These are phyloP conservation scores for Aspergillus panamensis DNA, from an alignment of 495 filamentous ascomycete genomes.

Conservation along the genomic window DNA sequence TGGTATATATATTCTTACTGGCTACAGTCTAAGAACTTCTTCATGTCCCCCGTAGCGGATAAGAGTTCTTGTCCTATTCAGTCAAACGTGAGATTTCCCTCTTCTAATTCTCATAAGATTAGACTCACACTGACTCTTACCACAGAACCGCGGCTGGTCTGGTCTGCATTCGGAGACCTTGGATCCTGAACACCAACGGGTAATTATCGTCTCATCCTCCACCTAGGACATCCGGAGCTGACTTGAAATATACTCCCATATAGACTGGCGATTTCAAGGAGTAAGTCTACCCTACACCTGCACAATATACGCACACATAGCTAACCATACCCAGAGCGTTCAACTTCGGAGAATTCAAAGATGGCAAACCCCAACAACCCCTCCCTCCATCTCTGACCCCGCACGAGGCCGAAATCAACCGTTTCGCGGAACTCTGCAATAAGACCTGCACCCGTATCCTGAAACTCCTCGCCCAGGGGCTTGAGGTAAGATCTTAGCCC, in stretches of 20 bases:
- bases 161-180: slow-evolving; percentile 85
- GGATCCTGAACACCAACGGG: slow-evolving; percentile 78
- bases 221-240: not conserved
- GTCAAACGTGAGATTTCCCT: slow-evolving; percentile 49
- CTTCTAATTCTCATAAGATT: not conserved
- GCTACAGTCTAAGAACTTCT: slow-evolving; percentile 67
- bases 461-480: slow-evolving; percentile 68
- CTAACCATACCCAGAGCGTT: slow-evolving; percentile 61
- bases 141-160: slow-evolving; percentile 80
- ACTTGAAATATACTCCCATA: slow-evolving; percentile 6
- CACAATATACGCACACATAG: slow-evolving; percentile 3
- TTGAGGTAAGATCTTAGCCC: slow-evolving; percentile 48
- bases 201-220: slow-evolving; percentile 31
- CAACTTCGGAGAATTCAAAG: slow-evolving; percentile 79
- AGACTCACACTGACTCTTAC: slow-evolving; percentile 1
- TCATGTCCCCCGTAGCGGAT: slow-evolving; percentile 63
- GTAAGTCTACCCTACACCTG: slow-evolving; percentile 39
- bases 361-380: slow-evolving; percentile 74
- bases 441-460: slow-evolving; percentile 69
- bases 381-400: slow-evolving; percentile 62
- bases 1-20: not conserved
- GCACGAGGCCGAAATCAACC: slow-evolving; percentile 56
- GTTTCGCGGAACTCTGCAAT: slow-evolving; percentile 69
- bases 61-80: slow-evolving; percentile 72
- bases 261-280: slow-evolving; percentile 92